Conservation (phyloP, 2,329 filamentous ascomycete genomes). For the Microsporum canis region DNA sequence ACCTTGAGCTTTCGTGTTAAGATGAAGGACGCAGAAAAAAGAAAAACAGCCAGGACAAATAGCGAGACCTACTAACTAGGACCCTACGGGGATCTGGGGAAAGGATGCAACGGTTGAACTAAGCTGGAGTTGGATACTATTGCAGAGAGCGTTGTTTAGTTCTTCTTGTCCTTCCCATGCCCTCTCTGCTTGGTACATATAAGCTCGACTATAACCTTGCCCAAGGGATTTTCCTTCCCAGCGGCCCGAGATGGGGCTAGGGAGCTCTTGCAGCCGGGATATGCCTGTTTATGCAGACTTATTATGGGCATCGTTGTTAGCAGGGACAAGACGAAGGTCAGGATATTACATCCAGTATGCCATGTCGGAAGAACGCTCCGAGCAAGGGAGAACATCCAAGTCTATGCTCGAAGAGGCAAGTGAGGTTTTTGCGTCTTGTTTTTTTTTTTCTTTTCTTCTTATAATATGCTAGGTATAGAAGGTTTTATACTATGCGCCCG, state of each 20-base stretch:
- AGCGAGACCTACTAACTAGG: background rate
- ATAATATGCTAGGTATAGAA: background rate
- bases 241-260: background rate
- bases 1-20: background rate
- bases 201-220: background rate
- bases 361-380: conserved; percentile 1
- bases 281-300: background rate
- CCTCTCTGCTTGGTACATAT: background rate
- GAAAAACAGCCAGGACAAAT: background rate
- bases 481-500: conserved; percentile 1
- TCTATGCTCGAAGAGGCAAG: background rate
- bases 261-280: background rate
- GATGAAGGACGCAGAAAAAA: background rate
- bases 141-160: background rate
- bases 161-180: background rate
- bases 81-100: background rate
- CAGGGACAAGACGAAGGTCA: background rate
- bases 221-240: background rate
- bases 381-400: background rate
- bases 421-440: background rate
- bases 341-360: background rate
- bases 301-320: background rate
- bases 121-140: background rate
- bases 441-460: background rate
- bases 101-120: background rate